Percentiles rank a stretch among this genome's conserved stretches.
Evolutionary conservation across 306 rosid genomes (phyloP).

Genomic region (Sindora glabra): DNA sequence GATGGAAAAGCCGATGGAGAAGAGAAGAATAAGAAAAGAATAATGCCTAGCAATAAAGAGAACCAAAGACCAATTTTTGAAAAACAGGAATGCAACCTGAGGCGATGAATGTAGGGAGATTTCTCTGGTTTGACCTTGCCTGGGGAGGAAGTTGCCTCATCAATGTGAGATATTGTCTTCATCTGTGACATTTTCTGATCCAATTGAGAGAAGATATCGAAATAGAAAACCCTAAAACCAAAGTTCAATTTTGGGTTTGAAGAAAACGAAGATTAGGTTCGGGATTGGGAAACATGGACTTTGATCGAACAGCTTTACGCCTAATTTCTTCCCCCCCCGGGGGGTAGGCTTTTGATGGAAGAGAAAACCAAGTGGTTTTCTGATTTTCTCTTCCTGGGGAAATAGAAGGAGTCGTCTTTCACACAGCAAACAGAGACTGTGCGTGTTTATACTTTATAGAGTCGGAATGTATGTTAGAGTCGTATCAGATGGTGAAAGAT

Average conservation of each 20-base stretch:
- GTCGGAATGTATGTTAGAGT: too few species aligned
- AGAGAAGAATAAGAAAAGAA: conserved; percentile 26
- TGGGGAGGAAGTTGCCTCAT: conserved; percentile 62
- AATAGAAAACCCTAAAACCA: neutral
- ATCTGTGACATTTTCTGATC: conserved; percentile 45
- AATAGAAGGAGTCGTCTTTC: too few species aligned
- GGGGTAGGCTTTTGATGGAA: too few species aligned
- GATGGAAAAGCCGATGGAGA: conserved; percentile 15
- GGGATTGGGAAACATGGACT: neutral
- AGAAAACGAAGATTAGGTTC: neutral
- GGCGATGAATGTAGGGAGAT: conserved; percentile 47
- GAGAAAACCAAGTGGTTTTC: too few species aligned
- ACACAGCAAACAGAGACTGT: too few species aligned
- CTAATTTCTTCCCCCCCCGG: too few species aligned
- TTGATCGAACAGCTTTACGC: too few species aligned
- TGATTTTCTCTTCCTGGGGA: too few species aligned
- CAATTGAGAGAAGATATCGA: too few species aligned
- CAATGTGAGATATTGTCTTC: conserved; percentile 38
- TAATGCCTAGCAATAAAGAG: conserved; percentile 41
- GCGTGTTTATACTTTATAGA: too few species aligned
- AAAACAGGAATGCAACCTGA: conserved; percentile 38
- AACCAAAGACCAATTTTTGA: conserved; percentile 57
- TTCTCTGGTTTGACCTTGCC: conserved; percentile 73
- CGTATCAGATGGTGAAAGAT: too few species aligned
- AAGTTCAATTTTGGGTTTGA: neutral